A percentile compares a stretch with the other conserved stretches of the same genome.
Evolutionary conservation across 768 basidiomycete species (phyloP).

Genomic region (Boletus rubroflammeus): DNA sequence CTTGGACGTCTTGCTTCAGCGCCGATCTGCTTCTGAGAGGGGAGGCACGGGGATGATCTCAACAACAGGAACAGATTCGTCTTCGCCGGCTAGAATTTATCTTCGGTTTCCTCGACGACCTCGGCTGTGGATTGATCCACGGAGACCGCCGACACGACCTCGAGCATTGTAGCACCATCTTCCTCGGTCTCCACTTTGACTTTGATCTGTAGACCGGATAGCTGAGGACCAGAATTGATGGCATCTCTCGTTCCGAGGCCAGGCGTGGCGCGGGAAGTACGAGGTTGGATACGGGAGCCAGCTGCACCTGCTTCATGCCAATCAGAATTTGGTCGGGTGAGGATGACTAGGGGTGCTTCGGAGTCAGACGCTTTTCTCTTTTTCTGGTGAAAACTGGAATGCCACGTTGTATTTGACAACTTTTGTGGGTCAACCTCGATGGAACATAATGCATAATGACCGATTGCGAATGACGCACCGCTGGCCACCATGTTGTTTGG

Average conservation of each 20-base stretch:
- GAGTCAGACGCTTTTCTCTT: slow-evolving; percentile 36
- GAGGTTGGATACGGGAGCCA: slow-evolving; percentile 14
- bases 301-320: slow-evolving; percentile 68
- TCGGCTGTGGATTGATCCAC: slow-evolving; percentile 17
- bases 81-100: slow-evolving; percentile 61
- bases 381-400: slow-evolving; percentile 42
- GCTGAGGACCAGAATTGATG: slow-evolving; percentile 74
- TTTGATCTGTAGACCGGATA: slow-evolving; percentile 61
- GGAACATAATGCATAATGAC: not conserved
- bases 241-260: slow-evolving; percentile 70
- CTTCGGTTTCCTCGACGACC: slow-evolving; percentile 60
- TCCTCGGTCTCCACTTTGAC: slow-evolving; percentile 33
- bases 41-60: slow-evolving; percentile 63
- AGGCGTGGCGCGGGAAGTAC: slow-evolving; percentile 6
- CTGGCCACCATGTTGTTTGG: slow-evolving; percentile 72
- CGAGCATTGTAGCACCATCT: slow-evolving; percentile 13
- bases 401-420: slow-evolving; percentile 23
- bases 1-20: slow-evolving; percentile 75
- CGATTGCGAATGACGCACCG: slow-evolving; percentile 63
- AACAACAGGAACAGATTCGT: slow-evolving; percentile 40
- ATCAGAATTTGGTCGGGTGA: slow-evolving; percentile 81
- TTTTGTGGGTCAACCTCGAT: slow-evolving; percentile 74
- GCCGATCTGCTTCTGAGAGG: slow-evolving; percentile 79
- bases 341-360: slow-evolving; percentile 75
- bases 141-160: not conserved